Base-by-base conservation (phyloP, 768 basidiomycete genomes). In the Coprinopsis sp. region DNA sequence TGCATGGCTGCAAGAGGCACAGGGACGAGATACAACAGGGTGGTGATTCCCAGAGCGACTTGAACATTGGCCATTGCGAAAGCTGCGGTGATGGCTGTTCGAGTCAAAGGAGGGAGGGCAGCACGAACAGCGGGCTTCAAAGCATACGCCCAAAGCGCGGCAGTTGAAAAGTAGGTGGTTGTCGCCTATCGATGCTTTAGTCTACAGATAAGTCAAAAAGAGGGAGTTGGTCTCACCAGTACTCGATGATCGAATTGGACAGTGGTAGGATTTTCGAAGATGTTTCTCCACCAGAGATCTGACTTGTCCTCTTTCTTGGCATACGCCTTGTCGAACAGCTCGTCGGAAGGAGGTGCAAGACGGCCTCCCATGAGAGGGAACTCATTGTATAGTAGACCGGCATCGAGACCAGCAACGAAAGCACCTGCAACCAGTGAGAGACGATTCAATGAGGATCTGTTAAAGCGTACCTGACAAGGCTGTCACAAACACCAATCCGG, bases 221-320 rank as follows among this genome's bases (percentile, higher is more conserved):
- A 28, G 2, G 34, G 36, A 36, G 12, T 37, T 22, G 21, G 43
- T 7, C 89, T 65, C 58, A 88, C 94, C 41, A 99, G 78, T 39
- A 94, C 70, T 18, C 96, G 85, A 65, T 99, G 96, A 60, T 99
- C 82, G 58, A 98, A 98, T 62, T 99, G 96, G 6, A 94, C 94
- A 0, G 95, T 96, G 7, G 89, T 93, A 6, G 96, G 96, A 59
- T 99, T 99, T 68, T 99, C 96, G 52, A 96, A 82, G 41, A 98
- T 71, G 63, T 97, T 98, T 50, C 96, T 74, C 91, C 92, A 95
- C 86, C 87, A 94, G n/a, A 79, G 60, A 58, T 96, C 92, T 1
- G 79, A 80, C 51, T 77, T 71, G 61, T 89, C 85, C 0, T 68
- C 55, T 24, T 64, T 77, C 62, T 82, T 81, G 6, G 91, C 79